A percentile compares a stretch with the other conserved stretches of the same genome.
Conservation (phyloP, 177 flowering plant genomes). For the Vitis hybrid region DNA sequence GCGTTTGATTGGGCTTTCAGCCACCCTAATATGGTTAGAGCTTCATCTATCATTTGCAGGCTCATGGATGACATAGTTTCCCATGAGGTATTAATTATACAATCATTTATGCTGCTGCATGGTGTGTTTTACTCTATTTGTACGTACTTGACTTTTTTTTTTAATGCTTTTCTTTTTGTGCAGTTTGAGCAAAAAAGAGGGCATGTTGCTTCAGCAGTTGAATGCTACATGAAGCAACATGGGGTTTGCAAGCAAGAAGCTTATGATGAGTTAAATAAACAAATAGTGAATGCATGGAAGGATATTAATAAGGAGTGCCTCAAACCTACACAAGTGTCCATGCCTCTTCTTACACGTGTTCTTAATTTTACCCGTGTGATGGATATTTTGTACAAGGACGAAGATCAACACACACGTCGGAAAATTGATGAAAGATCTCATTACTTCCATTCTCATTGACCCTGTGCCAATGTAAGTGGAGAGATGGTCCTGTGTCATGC, state of each 20-base stretch:
- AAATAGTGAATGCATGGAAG: slow-evolving; percentile 23
- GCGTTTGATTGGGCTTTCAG: background rate
- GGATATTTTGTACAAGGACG: slow-evolving; percentile 17
- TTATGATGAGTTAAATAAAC: background rate
- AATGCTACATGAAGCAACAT: slow-evolving; percentile 22
- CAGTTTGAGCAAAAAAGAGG: slow-evolving; percentile 18
- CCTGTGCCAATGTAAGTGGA: slow-evolving; percentile 7
- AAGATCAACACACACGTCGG: slow-evolving; percentile 23
- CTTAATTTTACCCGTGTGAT: slow-evolving; percentile 8
- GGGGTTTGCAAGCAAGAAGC: slow-evolving; percentile 20
- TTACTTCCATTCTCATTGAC: slow-evolving; percentile 7
- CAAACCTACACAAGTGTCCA: background rate
- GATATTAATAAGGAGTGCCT: slow-evolving; percentile 23
- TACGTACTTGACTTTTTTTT: too few relatives aligned
- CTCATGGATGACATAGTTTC: too few relatives aligned
- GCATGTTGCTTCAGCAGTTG: slow-evolving; percentile 13
- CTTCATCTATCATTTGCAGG: too few relatives aligned
- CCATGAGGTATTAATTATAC: too few relatives aligned
- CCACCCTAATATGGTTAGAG: too few relatives aligned
- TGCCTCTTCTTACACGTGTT: too few relatives aligned
- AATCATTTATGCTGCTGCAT: too few relatives aligned
- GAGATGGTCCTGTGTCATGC: too few relatives aligned
- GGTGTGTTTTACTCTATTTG: too few relatives aligned
- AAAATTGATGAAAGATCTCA: slow-evolving; percentile 11
- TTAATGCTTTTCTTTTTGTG: background rate